These are phyloP conservation scores for Chytriomyces confervae DNA, from an alignment of 192 early-diverging fungal species.

Conservation along the genomic window DNA sequence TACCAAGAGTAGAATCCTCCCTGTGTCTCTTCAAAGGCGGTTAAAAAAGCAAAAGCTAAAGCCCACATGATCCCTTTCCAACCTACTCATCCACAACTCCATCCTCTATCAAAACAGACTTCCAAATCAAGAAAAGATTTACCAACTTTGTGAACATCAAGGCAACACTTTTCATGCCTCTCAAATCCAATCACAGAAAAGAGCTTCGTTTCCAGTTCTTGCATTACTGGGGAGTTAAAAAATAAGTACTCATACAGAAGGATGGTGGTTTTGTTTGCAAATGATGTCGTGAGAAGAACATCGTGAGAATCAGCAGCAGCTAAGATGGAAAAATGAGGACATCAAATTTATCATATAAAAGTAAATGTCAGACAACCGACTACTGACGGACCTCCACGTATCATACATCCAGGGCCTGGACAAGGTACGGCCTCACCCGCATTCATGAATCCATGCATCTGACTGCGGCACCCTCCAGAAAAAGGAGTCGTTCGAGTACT, in stretches of 20 bases:
- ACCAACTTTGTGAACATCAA: background rate
- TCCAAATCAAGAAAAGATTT: background rate
- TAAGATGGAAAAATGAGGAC: background rate
- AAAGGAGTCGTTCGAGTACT: conserved; percentile 90
- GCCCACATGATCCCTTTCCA: background rate
- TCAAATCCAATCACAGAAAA: background rate
- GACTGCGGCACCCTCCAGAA: conserved; percentile 52
- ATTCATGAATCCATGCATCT: background rate
- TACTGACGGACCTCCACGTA: background rate
- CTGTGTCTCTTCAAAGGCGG: no score
- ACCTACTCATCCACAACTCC: background rate
- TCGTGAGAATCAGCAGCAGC: background rate
- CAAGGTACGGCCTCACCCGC: background rate
- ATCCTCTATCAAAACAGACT: background rate
- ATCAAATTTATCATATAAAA: background rate
- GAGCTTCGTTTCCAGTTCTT: background rate
- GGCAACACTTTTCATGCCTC: no score
- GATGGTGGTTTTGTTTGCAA: no score
- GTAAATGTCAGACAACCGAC: background rate
- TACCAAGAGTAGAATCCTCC: no score
- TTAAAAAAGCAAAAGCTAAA: no score
- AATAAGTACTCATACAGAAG: no score
- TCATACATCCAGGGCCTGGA: background rate
- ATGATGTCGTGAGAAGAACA: no score
- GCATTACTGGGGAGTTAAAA: background rate